Evolutionary conservation across 768 basidiomycete species (phyloP).

Genomic region (Exidia glandulosa): DNA sequence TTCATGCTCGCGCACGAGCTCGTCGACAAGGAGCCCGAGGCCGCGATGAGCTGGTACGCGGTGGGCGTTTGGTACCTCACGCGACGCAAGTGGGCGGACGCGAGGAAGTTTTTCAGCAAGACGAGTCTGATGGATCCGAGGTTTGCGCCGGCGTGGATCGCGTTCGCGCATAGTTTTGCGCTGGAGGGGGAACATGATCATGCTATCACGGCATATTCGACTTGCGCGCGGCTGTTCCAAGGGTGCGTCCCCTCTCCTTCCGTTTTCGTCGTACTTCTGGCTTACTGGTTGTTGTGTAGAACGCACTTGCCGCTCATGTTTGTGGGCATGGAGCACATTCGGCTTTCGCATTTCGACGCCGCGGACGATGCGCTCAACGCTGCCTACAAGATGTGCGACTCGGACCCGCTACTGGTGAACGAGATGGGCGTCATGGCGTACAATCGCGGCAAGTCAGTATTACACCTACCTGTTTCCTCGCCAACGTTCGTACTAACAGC

Average conservation of each 20-base stretch:
- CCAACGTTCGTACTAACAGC: no score
- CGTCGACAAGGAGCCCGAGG: slow-evolving; percentile 88
- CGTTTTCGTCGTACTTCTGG: background rate
- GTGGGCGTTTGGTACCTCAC: slow-evolving; percentile 95
- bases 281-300: slow-evolving; percentile 31
- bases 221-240: slow-evolving; percentile 87
- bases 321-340: slow-evolving; percentile 97
- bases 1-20: slow-evolving; percentile 96
- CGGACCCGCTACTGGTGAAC: slow-evolving; percentile 83
- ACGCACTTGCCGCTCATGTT: slow-evolving; percentile 92
- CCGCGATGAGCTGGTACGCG: slow-evolving; percentile 93
- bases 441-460: slow-evolving; percentile 79
- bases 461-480: no score
- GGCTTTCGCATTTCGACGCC: slow-evolving; percentile 65
- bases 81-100: slow-evolving; percentile 78
- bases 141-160: slow-evolving; percentile 94
- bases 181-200: slow-evolving; percentile 97
- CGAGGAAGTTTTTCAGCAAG: slow-evolving; percentile 94
- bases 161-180: slow-evolving; percentile 95
- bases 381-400: slow-evolving; percentile 68
- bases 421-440: slow-evolving; percentile 91
- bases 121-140: slow-evolving; percentile 93
- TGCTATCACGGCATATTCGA: slow-evolving; percentile 96
- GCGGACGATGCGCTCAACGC: slow-evolving; percentile 87
- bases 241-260: slow-evolving; percentile 57